phyloP scores from a whole-genome alignment of 345 rosid genomes.

The Eucalyptus virginea region DNA sequence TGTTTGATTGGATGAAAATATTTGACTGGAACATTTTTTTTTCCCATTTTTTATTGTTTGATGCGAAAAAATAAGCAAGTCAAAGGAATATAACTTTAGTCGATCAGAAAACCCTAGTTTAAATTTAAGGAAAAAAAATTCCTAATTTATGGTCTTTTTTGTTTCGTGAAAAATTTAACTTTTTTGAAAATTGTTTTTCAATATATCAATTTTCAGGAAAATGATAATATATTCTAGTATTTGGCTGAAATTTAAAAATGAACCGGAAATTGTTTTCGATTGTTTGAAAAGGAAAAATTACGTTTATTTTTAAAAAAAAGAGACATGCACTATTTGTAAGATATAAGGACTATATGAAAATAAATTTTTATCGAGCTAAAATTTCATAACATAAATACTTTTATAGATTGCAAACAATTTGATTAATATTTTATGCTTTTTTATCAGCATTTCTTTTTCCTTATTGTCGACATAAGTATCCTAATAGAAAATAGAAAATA shows the following conservation, averaged over 20 bases:
- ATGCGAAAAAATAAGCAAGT: background rate
- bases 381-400: background rate
- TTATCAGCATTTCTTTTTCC: background rate
- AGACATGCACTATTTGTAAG: background rate
- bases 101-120: background rate
- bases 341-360: background rate
- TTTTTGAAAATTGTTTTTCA: background rate
- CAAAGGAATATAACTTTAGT: background rate
- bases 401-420: background rate
- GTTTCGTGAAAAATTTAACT: background rate
- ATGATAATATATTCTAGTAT: background rate
- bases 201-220: background rate
- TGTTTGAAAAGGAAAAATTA: background rate
- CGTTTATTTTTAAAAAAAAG: background rate
- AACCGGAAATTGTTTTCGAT: background rate
- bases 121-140: background rate
- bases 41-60: background rate
- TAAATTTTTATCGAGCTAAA: background rate
- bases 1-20: background rate
- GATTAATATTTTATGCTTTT: background rate
- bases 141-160: background rate
- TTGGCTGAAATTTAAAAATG: background rate
- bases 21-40: background rate
- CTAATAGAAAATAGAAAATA: background rate
- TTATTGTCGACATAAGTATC: background rate